Base-by-base conservation (phyloP, 2,329 filamentous ascomycete species). In the Paraphaeosphaeria minitans region DNA sequence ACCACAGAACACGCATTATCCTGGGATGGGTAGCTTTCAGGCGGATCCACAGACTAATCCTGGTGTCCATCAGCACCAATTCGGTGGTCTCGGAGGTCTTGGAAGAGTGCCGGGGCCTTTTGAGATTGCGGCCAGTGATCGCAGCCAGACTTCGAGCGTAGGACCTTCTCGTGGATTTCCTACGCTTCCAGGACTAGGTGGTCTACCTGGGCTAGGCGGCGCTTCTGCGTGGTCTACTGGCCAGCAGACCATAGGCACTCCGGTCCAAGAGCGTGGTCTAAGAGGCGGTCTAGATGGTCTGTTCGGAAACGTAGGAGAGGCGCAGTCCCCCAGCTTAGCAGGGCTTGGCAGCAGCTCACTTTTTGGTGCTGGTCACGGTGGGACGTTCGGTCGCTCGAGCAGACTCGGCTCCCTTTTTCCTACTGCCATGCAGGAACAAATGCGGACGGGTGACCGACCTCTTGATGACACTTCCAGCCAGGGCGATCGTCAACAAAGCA, bases 61-160 rank as follows among this genome's bases (percentile, higher is more conserved):
- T 64, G 79, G 67, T 61, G 77, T 64, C 74, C 80, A 65, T 70
- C 67, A 68, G 46, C 60, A 64, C 55, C 80, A 71, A 14, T 90
- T 90, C 69, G 85, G 85, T 54, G 19, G 88, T 83, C 77, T 84
- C 70, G 65, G 80, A 79, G 66, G 80, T 77, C 57, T 84, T 85
- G 79, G 79, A 33, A 76, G 80, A 46, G 68, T 66, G 19, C 67
- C 76, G 31, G 74, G 66, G 45, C 68, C 75, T 48, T 80, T 78
- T 60, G 84, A 85, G 63, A 75, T 80, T 57, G 88, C 92, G 53
- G 89, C 89, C 5, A 92, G 93, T 66, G 94, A 98, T 73, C 89
- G 94, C 21, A 97, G 93, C 74, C 93, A 97, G 76, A 97, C 92
- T 0, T 97, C 93, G 0, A 97, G 93, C 71, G 90, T 89, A 19